A percentile compares a stretch with the other conserved stretches of the same genome.
Evolutionary conservation across 352 stramenopile genomes (phyloP).

Genomic region (Bremia lactucae): DNA sequence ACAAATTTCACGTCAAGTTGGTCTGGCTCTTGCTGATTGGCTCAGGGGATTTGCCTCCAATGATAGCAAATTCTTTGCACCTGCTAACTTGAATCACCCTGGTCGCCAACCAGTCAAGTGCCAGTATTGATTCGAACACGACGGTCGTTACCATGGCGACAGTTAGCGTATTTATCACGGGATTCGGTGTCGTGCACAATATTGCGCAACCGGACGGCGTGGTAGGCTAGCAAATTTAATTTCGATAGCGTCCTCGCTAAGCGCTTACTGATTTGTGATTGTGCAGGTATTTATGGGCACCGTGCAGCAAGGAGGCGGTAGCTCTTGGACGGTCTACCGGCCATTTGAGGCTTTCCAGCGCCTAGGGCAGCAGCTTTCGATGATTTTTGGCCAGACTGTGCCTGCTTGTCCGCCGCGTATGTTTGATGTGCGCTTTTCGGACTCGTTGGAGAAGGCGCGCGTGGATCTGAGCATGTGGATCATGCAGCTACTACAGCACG

Average conservation of each 20-base stretch:
- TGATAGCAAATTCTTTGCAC: background rate
- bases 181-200: conserved; percentile 58
- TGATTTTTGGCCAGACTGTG: conserved; percentile 60
- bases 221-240: conserved; percentile 19
- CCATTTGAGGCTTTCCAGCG: conserved; percentile 68
- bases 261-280: conserved; percentile 5
- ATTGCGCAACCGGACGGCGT: conserved; percentile 33
- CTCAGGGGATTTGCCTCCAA: conserved; percentile 8
- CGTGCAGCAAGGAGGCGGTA: conserved; percentile 55
- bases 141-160: conserved; percentile 31
- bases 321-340: conserved; percentile 69
- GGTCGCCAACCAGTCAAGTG: conserved; percentile 14
- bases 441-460: conserved; percentile 61
- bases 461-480: conserved; percentile 74
- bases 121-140: conserved; percentile 8
- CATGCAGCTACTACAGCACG: conserved; percentile 67
- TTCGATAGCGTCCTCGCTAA: background rate
- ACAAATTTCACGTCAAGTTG: too few species aligned
- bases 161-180: conserved; percentile 62
- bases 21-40: conserved; percentile 15
- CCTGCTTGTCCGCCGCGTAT: conserved; percentile 41
- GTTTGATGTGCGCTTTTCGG: conserved; percentile 52
- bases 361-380: conserved; percentile 47
- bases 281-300: conserved; percentile 61
- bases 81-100: conserved; percentile 10